These are phyloP conservation scores for Chaetomium strumarium DNA, from an alignment of 2,329 filamentous ascomycete species.

Conservation along the genomic window DNA sequence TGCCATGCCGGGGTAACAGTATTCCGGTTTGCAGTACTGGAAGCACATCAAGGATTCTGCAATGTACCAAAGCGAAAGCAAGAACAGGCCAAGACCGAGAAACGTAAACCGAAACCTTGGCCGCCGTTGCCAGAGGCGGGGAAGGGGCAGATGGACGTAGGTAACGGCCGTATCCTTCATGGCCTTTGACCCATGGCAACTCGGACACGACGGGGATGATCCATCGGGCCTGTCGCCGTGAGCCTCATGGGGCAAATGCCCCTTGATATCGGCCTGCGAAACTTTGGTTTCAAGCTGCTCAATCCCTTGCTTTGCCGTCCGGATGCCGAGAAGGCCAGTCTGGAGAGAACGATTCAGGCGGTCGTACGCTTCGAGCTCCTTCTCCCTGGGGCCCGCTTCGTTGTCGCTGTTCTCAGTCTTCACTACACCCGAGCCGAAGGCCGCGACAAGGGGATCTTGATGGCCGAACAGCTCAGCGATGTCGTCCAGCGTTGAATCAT, in stretches of 20 bases:
- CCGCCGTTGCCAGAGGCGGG: slow-evolving; percentile 40
- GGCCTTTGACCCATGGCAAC: slow-evolving; percentile 13
- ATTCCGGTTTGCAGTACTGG: slow-evolving; percentile 48
- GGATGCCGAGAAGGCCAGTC: slow-evolving; percentile 47
- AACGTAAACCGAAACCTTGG: slow-evolving; percentile 44
- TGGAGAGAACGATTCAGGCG: slow-evolving; percentile 49
- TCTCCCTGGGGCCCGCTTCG: slow-evolving; percentile 29
- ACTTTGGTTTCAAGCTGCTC: slow-evolving; percentile 51
- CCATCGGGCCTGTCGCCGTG: neutral
- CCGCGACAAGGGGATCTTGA: neutral
- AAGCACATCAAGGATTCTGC: slow-evolving; percentile 50
- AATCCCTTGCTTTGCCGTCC: slow-evolving; percentile 51
- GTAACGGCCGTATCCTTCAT: slow-evolving; percentile 23
- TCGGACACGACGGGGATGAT: slow-evolving; percentile 8
- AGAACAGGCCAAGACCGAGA: slow-evolving; percentile 40
- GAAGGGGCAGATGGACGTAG: slow-evolving; percentile 40
- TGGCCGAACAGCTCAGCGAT: slow-evolving; percentile 46
- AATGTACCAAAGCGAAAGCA: slow-evolving; percentile 47
- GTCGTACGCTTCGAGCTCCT: slow-evolving; percentile 40
- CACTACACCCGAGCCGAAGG: slow-evolving; percentile 13
- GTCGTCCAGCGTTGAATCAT: slow-evolving; percentile 56
- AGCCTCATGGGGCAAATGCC: neutral
- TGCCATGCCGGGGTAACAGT: slow-evolving; percentile 39
- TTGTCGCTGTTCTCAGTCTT: slow-evolving; percentile 17
- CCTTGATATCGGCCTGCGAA: slow-evolving; percentile 33